phyloP scores from a whole-genome alignment of 1,284 basidiomycete species.

The Ustilago vetiveriae region DNA sequence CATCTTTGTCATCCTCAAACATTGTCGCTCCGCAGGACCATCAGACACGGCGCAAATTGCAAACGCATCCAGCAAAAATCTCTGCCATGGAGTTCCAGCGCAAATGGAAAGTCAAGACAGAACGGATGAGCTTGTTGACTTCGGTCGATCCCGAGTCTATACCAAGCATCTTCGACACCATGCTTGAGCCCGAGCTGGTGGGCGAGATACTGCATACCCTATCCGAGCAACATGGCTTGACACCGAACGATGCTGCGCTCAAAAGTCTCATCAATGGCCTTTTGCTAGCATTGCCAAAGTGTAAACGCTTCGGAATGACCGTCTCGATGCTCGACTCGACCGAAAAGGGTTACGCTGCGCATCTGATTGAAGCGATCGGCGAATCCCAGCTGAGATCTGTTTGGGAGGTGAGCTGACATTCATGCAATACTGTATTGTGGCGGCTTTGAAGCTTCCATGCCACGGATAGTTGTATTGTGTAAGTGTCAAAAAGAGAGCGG shows the following conservation, averaged over 20 bases:
- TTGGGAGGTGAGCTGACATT: constrained; percentile 21
- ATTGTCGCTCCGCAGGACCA: not conserved
- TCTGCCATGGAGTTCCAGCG: constrained; percentile 44
- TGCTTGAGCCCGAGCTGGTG: constrained; percentile 35
- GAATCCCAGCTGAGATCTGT: constrained; percentile 15
- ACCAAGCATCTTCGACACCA: constrained; percentile 32
- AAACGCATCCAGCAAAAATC: constrained; percentile 1
- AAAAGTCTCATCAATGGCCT: not conserved
- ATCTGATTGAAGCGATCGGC: constrained; percentile 16
- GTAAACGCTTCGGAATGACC: constrained; percentile 38
- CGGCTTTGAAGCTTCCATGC: no score
- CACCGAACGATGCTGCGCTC: not conserved
- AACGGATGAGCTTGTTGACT: constrained; percentile 10
- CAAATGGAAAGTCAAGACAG: constrained; percentile 34
- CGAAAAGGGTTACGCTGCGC: constrained; percentile 20
- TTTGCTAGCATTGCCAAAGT: constrained; percentile 17
- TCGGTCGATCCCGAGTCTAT: constrained; percentile 20
- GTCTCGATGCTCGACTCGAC: constrained; percentile 32
- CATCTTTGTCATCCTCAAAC: not conserved
- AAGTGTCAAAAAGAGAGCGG: no score
- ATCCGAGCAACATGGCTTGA: constrained; percentile 1
- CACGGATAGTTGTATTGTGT: no score
- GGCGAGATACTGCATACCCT: constrained; percentile 29
- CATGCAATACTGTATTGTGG: not conserved
- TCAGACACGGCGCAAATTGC: not conserved